These are phyloP conservation scores for Eucalyptus tenuipes DNA, from an alignment of 345 rosid genomes.

Conservation along the genomic window DNA sequence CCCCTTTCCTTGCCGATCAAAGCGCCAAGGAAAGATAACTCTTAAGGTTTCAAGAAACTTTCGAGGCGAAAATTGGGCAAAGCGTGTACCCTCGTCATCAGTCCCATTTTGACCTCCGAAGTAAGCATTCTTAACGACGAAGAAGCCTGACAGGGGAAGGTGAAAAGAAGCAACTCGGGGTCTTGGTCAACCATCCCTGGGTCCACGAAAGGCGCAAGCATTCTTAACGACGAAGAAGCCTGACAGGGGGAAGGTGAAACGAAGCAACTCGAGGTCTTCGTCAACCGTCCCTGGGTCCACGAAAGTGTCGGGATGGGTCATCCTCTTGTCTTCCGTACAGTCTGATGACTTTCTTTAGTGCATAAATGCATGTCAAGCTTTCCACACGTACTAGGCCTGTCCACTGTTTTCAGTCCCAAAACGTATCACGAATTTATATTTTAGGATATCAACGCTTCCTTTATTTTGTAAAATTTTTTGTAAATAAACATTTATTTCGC, in stretches of 20 bases:
- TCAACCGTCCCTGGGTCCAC: no score
- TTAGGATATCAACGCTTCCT: neutral
- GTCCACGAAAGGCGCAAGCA: neutral
- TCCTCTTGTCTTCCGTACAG: neutral
- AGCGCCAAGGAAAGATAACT: neutral
- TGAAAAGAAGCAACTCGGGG: neutral
- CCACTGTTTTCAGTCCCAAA: conserved; percentile 8
- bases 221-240: no score
- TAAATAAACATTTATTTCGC: no score
- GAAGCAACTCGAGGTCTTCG: no score
- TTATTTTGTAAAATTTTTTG: no score
- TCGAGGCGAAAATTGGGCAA: neutral
- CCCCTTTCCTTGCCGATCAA: neutral
- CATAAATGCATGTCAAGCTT: neutral
- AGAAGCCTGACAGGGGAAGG: neutral
- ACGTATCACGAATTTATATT: neutral
- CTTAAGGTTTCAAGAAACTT: neutral
- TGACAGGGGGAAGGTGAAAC: no score
- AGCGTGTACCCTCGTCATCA: neutral
- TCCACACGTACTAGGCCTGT: neutral
- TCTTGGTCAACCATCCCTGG: neutral
- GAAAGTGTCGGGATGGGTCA: neutral
- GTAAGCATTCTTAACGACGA: neutral
- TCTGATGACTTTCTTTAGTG: neutral
- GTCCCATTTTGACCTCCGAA: neutral